Evolutionary conservation across 2,329 filamentous ascomycete species (phyloP).

Genomic region (Fusarium lateritium): DNA sequence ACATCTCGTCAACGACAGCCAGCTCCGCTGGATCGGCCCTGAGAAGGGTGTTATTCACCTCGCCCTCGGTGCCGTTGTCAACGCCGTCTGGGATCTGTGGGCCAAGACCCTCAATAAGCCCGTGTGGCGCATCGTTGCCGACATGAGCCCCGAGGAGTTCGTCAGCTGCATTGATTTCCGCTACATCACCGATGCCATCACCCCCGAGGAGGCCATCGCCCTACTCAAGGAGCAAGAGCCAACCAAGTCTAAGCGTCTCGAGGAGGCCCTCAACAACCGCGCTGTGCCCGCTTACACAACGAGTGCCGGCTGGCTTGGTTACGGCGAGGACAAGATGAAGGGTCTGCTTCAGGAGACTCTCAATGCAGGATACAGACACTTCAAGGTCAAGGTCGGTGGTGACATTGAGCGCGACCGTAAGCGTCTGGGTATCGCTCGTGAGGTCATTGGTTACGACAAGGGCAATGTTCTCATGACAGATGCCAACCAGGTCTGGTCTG

Average conservation of each 20-base stretch:
- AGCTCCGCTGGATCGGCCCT: conserved; percentile 93
- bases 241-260: conserved; percentile 79
- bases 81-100: conserved; percentile 97
- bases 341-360: conserved; percentile 80
- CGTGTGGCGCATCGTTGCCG: conserved; percentile 90
- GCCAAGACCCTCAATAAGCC: conserved; percentile 88
- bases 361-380: conserved; percentile 82
- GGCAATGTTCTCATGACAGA: conserved; percentile 93
- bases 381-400: conserved; percentile 91
- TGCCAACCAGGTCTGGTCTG: conserved; percentile 93
- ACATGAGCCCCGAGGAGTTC: conserved; percentile 91
- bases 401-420: conserved; percentile 79
- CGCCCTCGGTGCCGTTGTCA: conserved; percentile 88
- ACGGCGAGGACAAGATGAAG: conserved; percentile 90
- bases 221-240: conserved; percentile 76
- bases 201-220: conserved; percentile 83
- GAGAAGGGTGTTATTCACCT: conserved; percentile 97
- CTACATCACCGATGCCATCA: conserved; percentile 95
- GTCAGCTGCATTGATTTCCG: conserved; percentile 93
- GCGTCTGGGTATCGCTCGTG: conserved; percentile 80
- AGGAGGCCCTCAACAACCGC: conserved; percentile 79
- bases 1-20: conserved; percentile 90
- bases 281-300: conserved; percentile 95
- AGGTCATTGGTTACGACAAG: conserved; percentile 85
- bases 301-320: conserved; percentile 92